Base-by-base conservation (phyloP, 129 eudicot species). In the Flaveria linearis region DNA sequence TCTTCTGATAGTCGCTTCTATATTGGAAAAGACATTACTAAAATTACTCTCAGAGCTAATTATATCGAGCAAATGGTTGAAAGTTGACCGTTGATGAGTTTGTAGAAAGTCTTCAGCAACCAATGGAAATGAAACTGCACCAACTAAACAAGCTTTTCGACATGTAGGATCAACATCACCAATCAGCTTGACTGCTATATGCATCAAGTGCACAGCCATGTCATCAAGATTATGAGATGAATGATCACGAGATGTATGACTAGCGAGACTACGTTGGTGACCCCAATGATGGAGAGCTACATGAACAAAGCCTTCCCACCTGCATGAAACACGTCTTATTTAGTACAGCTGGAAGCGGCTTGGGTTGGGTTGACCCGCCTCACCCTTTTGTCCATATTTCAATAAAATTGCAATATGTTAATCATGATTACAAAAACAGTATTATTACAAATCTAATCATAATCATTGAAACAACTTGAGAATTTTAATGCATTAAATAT, bases 291-390 rank as follows among this genome's bases (percentile, higher is more conserved):
- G 71, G 60, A 90, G 82, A 14, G 98, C 98, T 57, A 81, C 84
- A 73, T 92, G 98, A 71, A 80, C 61, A 52, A 92, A 86, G 69
- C 98, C 96, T 84, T 92, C 98, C 98, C 96, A 92, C 85, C 98
- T 90, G 87, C 61, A 64, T 62, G 60, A 43, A 73, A 30, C 63
- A 30, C 5, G 11, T 36, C 65, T 0, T 28, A 33, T 49, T 50
- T 50, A 61, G 42, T 61, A 61, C 42, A 57, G 6, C 33, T 58
- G 16, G 7, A 58, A 22, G 23, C 36, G 60, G 23, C 42, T 26
- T 36, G 45, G 45, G 46, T 71, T 50, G 56, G 14, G 30, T 69
- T 47, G 15, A 23, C 22, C 46, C 4, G 26, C 42, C n/a, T 36
- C 17, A 16, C 68, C 42, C 46, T 33, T 64, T 64, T 30, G 22